phyloP scores from a whole-genome alignment of 768 basidiomycete species.

The Collybiopsis confluens region DNA sequence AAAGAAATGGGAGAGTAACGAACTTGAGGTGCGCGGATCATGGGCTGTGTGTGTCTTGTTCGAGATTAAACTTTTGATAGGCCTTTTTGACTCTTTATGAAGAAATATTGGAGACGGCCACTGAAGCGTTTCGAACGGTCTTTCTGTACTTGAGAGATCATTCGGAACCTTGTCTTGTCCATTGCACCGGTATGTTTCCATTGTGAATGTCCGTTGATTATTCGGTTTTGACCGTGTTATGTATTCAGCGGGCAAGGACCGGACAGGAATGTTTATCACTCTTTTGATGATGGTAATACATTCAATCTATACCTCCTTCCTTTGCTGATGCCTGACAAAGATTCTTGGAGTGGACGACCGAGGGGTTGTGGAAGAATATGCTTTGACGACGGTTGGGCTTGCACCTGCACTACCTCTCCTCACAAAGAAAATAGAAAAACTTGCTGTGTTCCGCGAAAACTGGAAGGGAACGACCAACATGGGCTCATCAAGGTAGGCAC shows the following conservation, averaged over 20 bases:
- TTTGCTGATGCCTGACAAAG: slow-evolving; percentile 16
- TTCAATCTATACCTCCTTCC: not conserved
- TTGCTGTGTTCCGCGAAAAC: slow-evolving; percentile 27
- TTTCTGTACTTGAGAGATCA: slow-evolving; percentile 33
- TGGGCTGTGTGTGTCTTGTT: not conserved
- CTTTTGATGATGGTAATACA: slow-evolving; percentile 27
- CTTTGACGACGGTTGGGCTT: slow-evolving; percentile 33
- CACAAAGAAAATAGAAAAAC: slow-evolving; percentile 24
- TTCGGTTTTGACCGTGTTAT: not conserved
- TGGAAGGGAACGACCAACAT: slow-evolving; percentile 31
- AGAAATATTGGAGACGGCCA: slow-evolving; percentile 27
- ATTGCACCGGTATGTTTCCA: slow-evolving; percentile 35
- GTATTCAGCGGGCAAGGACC: slow-evolving; percentile 36
- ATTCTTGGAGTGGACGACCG: slow-evolving; percentile 35
- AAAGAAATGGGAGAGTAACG: slow-evolving; percentile 22
- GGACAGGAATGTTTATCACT: slow-evolving; percentile 36
- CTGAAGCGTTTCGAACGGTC: slow-evolving; percentile 26
- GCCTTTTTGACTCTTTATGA: slow-evolving; percentile 26
- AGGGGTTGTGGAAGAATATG: slow-evolving; percentile 36
- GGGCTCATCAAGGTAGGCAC: slow-evolving; percentile 27
- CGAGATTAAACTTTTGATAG: slow-evolving; percentile 13
- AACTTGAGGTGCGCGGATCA: slow-evolving; percentile 17
- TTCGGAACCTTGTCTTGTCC: slow-evolving; percentile 35
- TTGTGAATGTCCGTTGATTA: not conserved
- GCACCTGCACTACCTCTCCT: slow-evolving; percentile 28